Base-by-base conservation (phyloP, 345 rosid genomes). In the Lepidium didymum region DNA sequence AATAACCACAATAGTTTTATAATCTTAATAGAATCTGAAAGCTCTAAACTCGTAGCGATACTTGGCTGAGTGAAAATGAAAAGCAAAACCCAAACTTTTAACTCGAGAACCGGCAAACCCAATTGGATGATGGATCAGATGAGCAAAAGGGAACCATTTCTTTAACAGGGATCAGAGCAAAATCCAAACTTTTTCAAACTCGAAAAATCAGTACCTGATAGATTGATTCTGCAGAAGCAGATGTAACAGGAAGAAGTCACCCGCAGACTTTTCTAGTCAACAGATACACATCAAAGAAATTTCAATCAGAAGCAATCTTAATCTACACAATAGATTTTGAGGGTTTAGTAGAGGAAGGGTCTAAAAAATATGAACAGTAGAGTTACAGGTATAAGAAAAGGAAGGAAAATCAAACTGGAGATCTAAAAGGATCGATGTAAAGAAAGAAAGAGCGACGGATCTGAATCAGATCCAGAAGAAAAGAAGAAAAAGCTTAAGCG, bases 201-300 rank as follows among this genome's bases (percentile, higher is more conserved):
- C 3, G 46, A 13, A 38, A 63, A 6, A 42, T 15, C 1, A 55
- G 49, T 64, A 72, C 71, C 76, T 72, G 58, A 35, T 64, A 68
- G 75, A 71, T 27, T 55, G 75, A 71, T 27, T 55, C 42, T 14
- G 13, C 19, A 62, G 61, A 59, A 52, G 69, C 25, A 55, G 49
- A 70, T 70, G 74, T 19, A 33, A 51, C 58, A 58, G 50, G 40
- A 64, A 55, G 36, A 72, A 54, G 60, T 47, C 66, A 62, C 6
- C 6, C 37, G 44, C 31, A 61, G 68, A 70, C 55, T 62, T 54
- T 9, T 10, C 29, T 10, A 71, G 76, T 64, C 70, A 72, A 47
- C 51, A 37, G 25, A 43, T 34, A 35, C 18, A 0, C 16, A 23
- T 14, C 10, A 46, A 57, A 27, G 55, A 10, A 55, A 36, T 15